phyloP scores from a whole-genome alignment of 495 filamentous ascomycete species.

The Barbatosphaeria neglecta region DNA sequence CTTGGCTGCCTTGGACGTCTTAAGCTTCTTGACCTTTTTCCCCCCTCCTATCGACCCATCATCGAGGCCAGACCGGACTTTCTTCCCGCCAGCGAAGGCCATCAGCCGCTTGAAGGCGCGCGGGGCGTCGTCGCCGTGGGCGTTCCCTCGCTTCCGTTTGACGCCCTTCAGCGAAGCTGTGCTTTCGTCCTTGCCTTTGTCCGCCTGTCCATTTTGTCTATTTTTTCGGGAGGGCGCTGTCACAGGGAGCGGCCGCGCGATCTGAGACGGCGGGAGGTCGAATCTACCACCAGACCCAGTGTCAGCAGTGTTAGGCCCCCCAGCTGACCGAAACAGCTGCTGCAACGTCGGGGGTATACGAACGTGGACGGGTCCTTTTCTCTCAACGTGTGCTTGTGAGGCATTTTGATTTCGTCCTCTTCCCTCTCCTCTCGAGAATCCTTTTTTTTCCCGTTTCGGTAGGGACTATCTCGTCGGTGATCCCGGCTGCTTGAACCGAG shows the following conservation, averaged over 20 bases:
- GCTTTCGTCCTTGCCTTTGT: conserved; percentile 10
- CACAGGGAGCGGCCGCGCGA: conserved; percentile 60
- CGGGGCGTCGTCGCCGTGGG: conserved; percentile 64
- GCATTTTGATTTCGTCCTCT: conserved; percentile 39
- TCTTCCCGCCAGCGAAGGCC: conserved; percentile 49
- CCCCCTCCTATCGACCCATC: conserved; percentile 39
- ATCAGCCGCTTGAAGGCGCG: conserved; percentile 76
- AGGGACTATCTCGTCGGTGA: too few species aligned
- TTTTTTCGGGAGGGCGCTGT: conserved; percentile 25
- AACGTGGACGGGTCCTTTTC: conserved; percentile 37
- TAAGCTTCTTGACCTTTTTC: conserved; percentile 35
- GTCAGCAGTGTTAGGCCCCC: not conserved
- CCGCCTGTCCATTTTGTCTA: conserved; percentile 16
- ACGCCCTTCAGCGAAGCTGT: conserved; percentile 10
- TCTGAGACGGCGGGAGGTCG: conserved; percentile 61
- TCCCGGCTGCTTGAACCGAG: too few species aligned
- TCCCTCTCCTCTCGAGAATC: not conserved
- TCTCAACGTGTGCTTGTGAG: conserved; percentile 70
- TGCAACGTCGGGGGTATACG: not conserved
- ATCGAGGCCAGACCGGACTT: conserved; percentile 54
- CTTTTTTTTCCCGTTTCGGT: not conserved
- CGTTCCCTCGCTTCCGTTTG: conserved; percentile 34
- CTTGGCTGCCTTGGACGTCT: conserved; percentile 11
- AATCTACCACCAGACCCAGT: conserved; percentile 33
- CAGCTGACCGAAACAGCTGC: conserved; percentile 1